Percentiles rank a stretch among this genome's conserved stretches.
Evolutionary conservation across 2,329 filamentous ascomycete species (phyloP).

Genomic region (Alternaria conjuncta): DNA sequence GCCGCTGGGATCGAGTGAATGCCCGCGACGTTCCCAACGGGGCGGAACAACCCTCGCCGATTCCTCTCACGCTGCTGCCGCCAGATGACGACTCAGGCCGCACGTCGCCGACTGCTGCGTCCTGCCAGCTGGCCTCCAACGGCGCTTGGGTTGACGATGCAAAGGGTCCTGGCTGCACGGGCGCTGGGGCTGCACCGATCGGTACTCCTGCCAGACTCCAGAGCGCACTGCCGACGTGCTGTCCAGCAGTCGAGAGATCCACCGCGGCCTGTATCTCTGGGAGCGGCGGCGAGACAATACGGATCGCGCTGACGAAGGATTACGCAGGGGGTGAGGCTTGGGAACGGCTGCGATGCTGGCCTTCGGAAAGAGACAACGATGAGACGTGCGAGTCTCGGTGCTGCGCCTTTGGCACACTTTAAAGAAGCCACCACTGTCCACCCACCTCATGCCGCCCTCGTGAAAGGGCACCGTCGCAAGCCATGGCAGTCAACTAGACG

Average conservation of each 20-base stretch:
- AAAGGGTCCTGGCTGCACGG: constrained; percentile 14
- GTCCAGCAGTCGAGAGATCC: constrained; percentile 4
- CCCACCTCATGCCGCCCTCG: constrained; percentile 36
- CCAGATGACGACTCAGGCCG: constrained; percentile 9
- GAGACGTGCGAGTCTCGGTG: constrained; percentile 37
- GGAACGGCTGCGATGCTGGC: constrained; percentile 27
- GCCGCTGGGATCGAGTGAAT: constrained; percentile 10
- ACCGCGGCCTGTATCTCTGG: constrained; percentile 8
- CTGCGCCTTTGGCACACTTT: constrained; percentile 29
- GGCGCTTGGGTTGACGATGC: constrained; percentile 4
- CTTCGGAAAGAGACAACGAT: constrained; percentile 29
- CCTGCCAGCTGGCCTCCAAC: constrained; percentile 1
- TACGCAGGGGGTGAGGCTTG: constrained; percentile 23
- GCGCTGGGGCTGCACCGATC: constrained; percentile 31
- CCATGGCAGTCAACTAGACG: constrained; percentile 12
- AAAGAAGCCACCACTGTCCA: constrained; percentile 20
- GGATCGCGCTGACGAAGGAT: constrained; percentile 35
- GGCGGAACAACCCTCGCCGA: constrained; percentile 28
- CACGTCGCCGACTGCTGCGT: constrained; percentile 17
- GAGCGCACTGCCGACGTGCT: constrained; percentile 3
- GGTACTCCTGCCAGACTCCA: constrained; percentile 26
- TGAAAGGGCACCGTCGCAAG: constrained; percentile 13
- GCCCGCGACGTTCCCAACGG: constrained; percentile 17
- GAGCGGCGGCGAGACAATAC: constrained; percentile 28
- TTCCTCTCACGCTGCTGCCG: constrained; percentile 15